Evolutionary conservation across 1,139 yeast genomes (phyloP).

Genomic region (Blastobotrys malaysiensis): DNA sequence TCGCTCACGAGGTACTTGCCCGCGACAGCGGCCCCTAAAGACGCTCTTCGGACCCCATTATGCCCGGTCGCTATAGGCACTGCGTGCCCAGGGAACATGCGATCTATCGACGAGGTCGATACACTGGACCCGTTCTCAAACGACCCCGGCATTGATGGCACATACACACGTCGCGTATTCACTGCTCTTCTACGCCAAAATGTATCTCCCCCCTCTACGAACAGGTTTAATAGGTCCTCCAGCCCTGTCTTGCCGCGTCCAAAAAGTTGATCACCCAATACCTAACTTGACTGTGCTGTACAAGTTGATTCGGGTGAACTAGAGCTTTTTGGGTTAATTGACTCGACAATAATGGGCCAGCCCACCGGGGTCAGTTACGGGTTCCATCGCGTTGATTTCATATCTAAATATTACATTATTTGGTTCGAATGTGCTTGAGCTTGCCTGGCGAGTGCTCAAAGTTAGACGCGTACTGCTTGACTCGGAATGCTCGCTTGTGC

Average conservation of each 20-base stretch:
- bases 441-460: constrained; percentile 67
- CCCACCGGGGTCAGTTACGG: neutral
- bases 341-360: no score
- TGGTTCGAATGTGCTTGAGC: constrained; percentile 77
- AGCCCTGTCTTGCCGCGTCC: neutral
- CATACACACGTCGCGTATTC: neutral
- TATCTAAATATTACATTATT: constrained; percentile 36
- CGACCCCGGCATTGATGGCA: neutral
- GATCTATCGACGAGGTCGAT: neutral
- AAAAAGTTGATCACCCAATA: neutral
- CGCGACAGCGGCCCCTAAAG: neutral
- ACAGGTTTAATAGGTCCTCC: neutral
- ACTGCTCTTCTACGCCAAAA: neutral
- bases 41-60: neutral
- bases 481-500: constrained; percentile 63
- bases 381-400: neutral
- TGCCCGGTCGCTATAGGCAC: neutral
- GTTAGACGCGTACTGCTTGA: constrained; percentile 70
- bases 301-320: no score
- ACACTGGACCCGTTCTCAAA: neutral
- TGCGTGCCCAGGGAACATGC: neutral
- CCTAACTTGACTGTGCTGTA: neutral
- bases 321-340: no score
- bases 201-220: neutral
- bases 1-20: neutral